Conservation (phyloP, 2,329 filamentous ascomycete species). For the Colletotrichum graminicola region DNA sequence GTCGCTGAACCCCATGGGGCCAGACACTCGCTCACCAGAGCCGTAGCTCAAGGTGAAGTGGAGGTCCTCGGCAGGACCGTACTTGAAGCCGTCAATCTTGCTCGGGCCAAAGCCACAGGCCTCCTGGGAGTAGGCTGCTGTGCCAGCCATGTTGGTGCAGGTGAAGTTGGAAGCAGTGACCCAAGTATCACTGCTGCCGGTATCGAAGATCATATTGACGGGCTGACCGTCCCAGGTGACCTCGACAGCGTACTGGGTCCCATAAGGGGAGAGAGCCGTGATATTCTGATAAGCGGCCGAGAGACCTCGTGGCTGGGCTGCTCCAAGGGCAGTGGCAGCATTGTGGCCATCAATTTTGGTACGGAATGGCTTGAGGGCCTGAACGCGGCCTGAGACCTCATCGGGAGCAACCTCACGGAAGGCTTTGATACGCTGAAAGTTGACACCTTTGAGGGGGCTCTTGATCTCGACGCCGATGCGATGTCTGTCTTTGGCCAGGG, state of each 20-base stretch:
- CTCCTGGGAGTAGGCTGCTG: conserved; percentile 46
- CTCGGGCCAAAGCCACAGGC: conserved; percentile 58
- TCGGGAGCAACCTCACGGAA: conserved; percentile 47
- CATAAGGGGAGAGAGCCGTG: conserved; percentile 53
- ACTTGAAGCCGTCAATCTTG: conserved; percentile 55
- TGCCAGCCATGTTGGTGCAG: conserved; percentile 55
- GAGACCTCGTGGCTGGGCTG: conserved; percentile 36
- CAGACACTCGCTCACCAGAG: conserved; percentile 62
- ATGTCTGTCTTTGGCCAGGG: conserved; percentile 29
- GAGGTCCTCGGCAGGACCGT: conserved; percentile 54
- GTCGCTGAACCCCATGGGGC: conserved; percentile 61
- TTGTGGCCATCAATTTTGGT: conserved; percentile 45
- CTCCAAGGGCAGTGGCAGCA: conserved; percentile 48
- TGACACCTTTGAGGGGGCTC: conserved; percentile 54
- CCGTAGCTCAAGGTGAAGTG: conserved; percentile 62
- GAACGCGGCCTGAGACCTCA: conserved; percentile 47
- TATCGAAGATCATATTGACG: conserved; percentile 61
- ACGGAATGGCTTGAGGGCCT: conserved; percentile 51
- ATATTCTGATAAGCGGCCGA: conserved; percentile 53
- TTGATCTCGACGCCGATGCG: conserved; percentile 47
- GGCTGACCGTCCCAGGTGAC: conserved; percentile 55
- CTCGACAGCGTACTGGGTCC: conserved; percentile 58
- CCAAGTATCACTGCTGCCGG: conserved; percentile 67
- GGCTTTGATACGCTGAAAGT: conserved; percentile 52
- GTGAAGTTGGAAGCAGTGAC: conserved; percentile 55